Base-by-base conservation (phyloP, 805 yeast genomes). In the Teunomyces pallodes region DNA sequence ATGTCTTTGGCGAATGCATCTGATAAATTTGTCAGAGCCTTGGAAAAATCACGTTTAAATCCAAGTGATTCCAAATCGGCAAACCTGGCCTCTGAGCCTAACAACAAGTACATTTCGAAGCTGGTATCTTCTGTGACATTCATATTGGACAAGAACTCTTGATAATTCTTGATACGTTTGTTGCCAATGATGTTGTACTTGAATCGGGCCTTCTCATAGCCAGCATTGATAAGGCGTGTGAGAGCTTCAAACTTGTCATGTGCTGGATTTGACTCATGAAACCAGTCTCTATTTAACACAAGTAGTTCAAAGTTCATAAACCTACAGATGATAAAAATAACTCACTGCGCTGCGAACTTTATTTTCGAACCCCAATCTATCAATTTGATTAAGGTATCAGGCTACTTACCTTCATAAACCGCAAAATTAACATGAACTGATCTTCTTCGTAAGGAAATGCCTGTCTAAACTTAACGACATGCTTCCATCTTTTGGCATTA, bases 131-230 rank as follows among this genome's bases (percentile, higher is more conserved):
- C 38, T 4, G 52, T 47, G 7, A 74, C 52, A 1, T 56, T 58
- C 12, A 75, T 51, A 49, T 70, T 73, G 2, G 49, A 38, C 27
- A 58, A 35, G 24, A 69, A 55, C 0, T 52, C 26, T 0, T 51
- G 52, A 1, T 54, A 47, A 27, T 54, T 26, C 42, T 70, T 68
- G 26, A 82, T 65, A 46, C 87, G 65, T 4, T 71, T 63, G 0
- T 77, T 63, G 12, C 54, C 51, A 14, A 82, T 70, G 6, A 78
- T 57, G 1, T 69, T 66, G 54, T 65, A 82, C 52, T 69, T 70
- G 58, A 50, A 69, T 47, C 76, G 63, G 8, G 79, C 76, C 49
- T 74, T 77, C 50, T 74, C 65, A 58, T 81, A 82, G 1, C 81
- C 81, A 46, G 70, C 66, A 57, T 82, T 82, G 48, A 82, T 60